phyloP scores from a whole-genome alignment of 2,329 filamentous ascomycete species.

The Scleromitrula shiraiana region DNA sequence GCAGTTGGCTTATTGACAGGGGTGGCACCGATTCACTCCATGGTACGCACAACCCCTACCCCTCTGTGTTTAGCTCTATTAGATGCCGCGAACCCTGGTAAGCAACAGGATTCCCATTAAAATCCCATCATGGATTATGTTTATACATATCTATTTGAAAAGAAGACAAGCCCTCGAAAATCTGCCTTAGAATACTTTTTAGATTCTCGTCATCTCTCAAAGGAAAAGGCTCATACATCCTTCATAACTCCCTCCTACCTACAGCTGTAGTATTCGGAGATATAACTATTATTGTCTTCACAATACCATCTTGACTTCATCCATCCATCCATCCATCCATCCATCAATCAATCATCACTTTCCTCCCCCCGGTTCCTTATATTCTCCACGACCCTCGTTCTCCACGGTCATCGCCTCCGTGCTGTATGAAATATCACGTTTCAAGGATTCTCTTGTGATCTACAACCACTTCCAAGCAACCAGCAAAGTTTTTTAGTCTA shows the following conservation, averaged over 20 bases:
- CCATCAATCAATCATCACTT: too few species aligned
- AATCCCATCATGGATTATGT: constrained; percentile 3
- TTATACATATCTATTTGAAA: constrained; percentile 9
- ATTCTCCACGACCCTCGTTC: not conserved
- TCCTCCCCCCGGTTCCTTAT: constrained; percentile 2
- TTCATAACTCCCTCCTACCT: not conserved
- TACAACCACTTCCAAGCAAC: not conserved
- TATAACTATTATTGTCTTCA: constrained; percentile 3
- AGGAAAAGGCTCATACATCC: constrained; percentile 3
- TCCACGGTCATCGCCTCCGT: constrained; percentile 4
- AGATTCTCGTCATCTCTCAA: constrained; percentile 5
- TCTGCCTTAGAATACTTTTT: constrained; percentile 9
- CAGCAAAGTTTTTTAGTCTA: constrained; percentile 1
- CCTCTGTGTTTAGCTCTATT: not conserved
- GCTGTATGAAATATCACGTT: constrained; percentile 7
- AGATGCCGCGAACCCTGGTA: constrained; percentile 5
- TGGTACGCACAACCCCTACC: not conserved
- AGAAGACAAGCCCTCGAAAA: constrained; percentile 3
- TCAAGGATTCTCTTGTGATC: constrained; percentile 3
- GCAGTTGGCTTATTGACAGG: constrained; percentile 8
- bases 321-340: too few species aligned
- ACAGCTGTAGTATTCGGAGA: not conserved
- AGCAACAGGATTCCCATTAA: constrained; percentile 1
- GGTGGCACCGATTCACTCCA: constrained; percentile 2
- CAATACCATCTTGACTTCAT: not conserved